Percentiles rank a stretch among this genome's conserved stretches.
Conservation (phyloP, 148 eudicot species). For the Cornus suecica region DNA sequence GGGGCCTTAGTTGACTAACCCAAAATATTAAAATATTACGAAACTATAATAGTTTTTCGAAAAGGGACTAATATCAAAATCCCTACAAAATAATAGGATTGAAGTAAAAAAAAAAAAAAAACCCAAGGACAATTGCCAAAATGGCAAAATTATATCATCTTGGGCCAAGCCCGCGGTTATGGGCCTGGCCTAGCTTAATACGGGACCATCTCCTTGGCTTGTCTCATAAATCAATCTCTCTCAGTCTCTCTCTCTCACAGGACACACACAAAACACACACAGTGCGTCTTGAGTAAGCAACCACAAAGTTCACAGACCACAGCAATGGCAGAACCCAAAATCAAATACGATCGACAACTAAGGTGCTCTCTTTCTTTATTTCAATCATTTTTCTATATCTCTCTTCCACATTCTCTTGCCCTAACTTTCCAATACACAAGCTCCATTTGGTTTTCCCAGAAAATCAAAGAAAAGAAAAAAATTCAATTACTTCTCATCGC, state of each 20-base stretch:
- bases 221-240: background rate
- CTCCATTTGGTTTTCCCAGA: background rate
- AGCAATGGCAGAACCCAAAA: conserved; percentile 84
- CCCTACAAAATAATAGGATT: too few species aligned
- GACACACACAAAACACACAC: background rate
- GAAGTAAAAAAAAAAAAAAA: too few species aligned
- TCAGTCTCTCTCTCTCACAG: background rate
- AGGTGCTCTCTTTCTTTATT: conserved; percentile 34
- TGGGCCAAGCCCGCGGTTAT: too few species aligned
- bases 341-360: conserved; percentile 95
- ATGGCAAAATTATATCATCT: too few species aligned
- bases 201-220: background rate
- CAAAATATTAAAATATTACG: too few species aligned
- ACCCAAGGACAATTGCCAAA: too few species aligned
- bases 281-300: conserved; percentile 14
- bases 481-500: background rate
- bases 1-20: too few species aligned
- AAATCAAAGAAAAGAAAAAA: background rate
- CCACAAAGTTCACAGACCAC: conserved; percentile 10
- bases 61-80: too few species aligned
- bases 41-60: too few species aligned
- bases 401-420: background rate
- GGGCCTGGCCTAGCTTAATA: background rate
- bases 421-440: background rate
- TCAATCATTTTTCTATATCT: background rate